Evolutionary conservation across 2,329 filamentous ascomycete genomes (phyloP).

Genomic region (Fusarium sp.): DNA sequence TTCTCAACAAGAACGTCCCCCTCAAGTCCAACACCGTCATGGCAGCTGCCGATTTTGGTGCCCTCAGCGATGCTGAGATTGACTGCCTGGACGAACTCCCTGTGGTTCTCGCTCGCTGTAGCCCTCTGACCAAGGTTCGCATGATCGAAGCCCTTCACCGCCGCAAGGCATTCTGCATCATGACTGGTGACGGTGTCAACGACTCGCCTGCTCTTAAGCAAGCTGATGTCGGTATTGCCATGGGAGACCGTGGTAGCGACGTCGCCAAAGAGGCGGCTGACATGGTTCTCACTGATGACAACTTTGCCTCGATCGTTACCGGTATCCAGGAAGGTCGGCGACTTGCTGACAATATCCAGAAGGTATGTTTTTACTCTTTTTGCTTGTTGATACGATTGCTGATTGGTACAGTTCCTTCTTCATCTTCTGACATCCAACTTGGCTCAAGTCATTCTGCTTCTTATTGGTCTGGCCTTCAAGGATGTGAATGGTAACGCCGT

Average conservation of each 20-base stretch:
- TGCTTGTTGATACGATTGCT: background rate
- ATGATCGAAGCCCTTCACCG: conserved; percentile 79
- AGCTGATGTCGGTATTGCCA: conserved; percentile 78
- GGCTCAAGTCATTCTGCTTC: conserved; percentile 72
- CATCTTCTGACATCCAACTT: conserved; percentile 75
- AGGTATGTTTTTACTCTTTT: conserved; percentile 53
- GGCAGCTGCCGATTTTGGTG: conserved; percentile 69
- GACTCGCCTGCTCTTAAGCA: conserved; percentile 77
- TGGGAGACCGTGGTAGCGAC: conserved; percentile 75
- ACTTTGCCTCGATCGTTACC: conserved; percentile 83
- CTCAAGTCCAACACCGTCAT: conserved; percentile 60
- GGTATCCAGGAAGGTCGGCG: conserved; percentile 75
- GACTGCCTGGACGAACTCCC: conserved; percentile 68
- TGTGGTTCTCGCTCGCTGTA: conserved; percentile 74
- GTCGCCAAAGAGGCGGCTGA: conserved; percentile 84
- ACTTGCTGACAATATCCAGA: conserved; percentile 78
- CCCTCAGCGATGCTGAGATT: conserved; percentile 67
- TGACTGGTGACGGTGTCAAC: conserved; percentile 80
- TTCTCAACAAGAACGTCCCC: conserved; percentile 53
- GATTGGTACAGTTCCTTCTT: conserved; percentile 59
- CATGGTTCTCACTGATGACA: conserved; percentile 88
- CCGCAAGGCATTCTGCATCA: conserved; percentile 72
- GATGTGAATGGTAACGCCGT: conserved; percentile 66
- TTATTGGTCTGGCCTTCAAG: conserved; percentile 75
- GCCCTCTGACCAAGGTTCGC: conserved; percentile 75